Evolutionary conservation across 2,329 filamentous ascomycete species (phyloP), one percentile per base, ranked within the genome.

Genomic region (Fusarium falciforme): DNA sequence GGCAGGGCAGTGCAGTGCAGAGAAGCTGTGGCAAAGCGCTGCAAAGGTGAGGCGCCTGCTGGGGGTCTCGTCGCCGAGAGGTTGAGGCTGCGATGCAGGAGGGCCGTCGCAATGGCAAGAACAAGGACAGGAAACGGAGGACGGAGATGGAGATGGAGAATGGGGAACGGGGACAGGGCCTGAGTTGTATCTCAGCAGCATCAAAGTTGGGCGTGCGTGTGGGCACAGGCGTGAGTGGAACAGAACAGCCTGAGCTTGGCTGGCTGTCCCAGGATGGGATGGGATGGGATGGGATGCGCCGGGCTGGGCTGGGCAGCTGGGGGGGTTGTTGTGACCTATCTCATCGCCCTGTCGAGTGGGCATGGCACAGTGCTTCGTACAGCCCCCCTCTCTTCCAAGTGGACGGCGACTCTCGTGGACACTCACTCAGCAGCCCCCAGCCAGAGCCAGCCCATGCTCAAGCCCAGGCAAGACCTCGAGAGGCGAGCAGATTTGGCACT

Each of bases 121-220:
- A 65, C 75, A 72, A 73, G 64, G 64, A 66, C 70, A 64, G 75
- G 57, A 67, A 70, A 74, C 65, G 68, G 66, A 72, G 66, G 36
- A 59, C 35, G 36, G 61, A 66, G 61, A 69, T 54, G 47, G 47
- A 14, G 47, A 75, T 74, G 72, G 65, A 64, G 76, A 75, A 76
- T 68, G 69, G 67, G 72, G 69, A 72, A 77, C 64, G 74, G 77
- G 77, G 74, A 73, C 72, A 68, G 68, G 76, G 69, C 70, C 71
- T 70, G 61, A 78, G 74, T 77, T 79, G 77, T 78, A 79, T 78
- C 76, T 79, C 74, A 70, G 74, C 70, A 73, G 62, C 47, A 72
- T 77, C 77, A 70, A 75, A 71, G 73, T 72, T 74, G 74, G 76
- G 73, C 76, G 70, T 57, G 74, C 58, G 69, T 73, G 72, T 73